Evolutionary conservation across 768 basidiomycete species (phyloP).

Genomic region (Fomitopsis serialis): DNA sequence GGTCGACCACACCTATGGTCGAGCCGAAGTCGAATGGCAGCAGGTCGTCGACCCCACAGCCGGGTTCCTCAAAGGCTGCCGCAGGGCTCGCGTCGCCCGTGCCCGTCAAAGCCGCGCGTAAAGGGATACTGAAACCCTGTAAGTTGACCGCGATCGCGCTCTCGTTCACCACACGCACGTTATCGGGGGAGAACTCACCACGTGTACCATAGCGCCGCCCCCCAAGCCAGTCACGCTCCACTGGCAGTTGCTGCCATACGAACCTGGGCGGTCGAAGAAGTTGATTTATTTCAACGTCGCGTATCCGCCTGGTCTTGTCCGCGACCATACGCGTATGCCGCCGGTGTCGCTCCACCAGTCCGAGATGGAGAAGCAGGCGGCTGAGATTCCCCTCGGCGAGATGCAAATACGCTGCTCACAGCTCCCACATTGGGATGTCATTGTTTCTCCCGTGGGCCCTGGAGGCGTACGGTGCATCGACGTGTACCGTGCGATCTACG

Average conservation of each 20-base stretch:
- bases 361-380: conserved; percentile 7
- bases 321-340: conserved; percentile 5
- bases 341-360: neutral
- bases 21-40: neutral
- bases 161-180: neutral
- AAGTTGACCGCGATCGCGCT: conserved; percentile 3
- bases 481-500: conserved; percentile 15
- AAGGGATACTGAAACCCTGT: conserved; percentile 13
- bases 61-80: neutral
- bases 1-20: neutral
- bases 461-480: conserved; percentile 9
- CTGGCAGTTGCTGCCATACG: conserved; percentile 17
- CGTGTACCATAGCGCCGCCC: conserved; percentile 2
- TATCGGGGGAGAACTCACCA: conserved; percentile 1
- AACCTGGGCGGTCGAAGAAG: neutral
- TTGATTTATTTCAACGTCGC: conserved; percentile 11
- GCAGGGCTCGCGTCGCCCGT: neutral
- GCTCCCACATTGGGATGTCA: conserved; percentile 12
- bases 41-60: conserved; percentile 1
- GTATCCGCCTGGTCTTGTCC: conserved; percentile 6
- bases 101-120: conserved; percentile 2
- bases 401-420: conserved; percentile 12
- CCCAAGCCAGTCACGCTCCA: conserved; percentile 12
- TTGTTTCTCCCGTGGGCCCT: conserved; percentile 8
- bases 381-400: conserved; percentile 5